These are phyloP conservation scores for Malassezia caprae DNA, from an alignment of 1,284 basidiomycete species.

Conservation along the genomic window DNA sequence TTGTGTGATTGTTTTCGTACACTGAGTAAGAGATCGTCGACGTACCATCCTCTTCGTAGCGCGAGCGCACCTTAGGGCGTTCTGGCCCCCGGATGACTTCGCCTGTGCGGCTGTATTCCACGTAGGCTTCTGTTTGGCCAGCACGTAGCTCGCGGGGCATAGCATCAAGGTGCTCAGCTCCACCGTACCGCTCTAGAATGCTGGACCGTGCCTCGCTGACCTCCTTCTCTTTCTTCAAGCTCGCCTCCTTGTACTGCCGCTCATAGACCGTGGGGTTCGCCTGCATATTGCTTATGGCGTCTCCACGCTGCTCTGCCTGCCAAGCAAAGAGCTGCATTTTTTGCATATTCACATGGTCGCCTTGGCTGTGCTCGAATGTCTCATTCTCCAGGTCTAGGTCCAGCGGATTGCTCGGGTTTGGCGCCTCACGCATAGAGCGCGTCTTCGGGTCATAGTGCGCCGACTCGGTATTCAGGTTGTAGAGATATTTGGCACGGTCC, in stretches of 20 bases:
- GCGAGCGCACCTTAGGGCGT: slow-evolving; percentile 68
- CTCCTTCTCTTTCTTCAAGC: slow-evolving; percentile 79
- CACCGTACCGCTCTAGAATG: slow-evolving; percentile 65
- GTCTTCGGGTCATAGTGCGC: slow-evolving; percentile 99
- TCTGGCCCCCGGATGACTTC: slow-evolving; percentile 86
- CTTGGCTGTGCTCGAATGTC: slow-evolving; percentile 81
- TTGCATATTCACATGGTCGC: slow-evolving; percentile 82
- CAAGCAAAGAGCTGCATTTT: slow-evolving; percentile 90
- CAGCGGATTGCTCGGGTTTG: slow-evolving; percentile 58
- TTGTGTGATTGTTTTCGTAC: slow-evolving; percentile 82
- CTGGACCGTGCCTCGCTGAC: slow-evolving; percentile 68
- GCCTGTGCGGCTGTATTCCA: slow-evolving; percentile 88
- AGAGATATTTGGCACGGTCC: slow-evolving; percentile 96
- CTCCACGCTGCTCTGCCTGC: slow-evolving; percentile 85
- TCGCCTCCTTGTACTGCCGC: slow-evolving; percentile 78
- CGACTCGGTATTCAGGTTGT: slow-evolving; percentile 87
- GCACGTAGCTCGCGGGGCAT: slow-evolving; percentile 77
- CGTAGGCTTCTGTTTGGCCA: slow-evolving; percentile 93
- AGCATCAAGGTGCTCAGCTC: slow-evolving; percentile 78
- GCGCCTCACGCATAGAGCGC: slow-evolving; percentile 96
- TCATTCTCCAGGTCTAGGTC: slow-evolving; percentile 89
- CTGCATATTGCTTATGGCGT: slow-evolving; percentile 77
- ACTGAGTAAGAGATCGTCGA: slow-evolving; percentile 49
- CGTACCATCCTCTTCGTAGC: slow-evolving; percentile 57
- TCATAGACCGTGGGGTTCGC: slow-evolving; percentile 90